Conservation (phyloP, 805 yeast species). For the Pichia heedii region DNA sequence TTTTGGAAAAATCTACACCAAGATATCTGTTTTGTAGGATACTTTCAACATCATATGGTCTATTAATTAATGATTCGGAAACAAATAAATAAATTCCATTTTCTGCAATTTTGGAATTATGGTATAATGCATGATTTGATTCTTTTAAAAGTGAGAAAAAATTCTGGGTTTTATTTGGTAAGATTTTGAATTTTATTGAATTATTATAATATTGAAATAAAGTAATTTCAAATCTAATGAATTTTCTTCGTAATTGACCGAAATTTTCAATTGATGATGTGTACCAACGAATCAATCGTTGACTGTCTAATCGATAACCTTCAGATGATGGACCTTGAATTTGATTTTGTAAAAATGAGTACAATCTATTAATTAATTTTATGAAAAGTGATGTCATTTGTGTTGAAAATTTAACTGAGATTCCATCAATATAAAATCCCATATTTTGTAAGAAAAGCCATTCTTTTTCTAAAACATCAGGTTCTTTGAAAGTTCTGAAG, state of each 20-base stretch:
- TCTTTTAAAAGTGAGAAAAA: conserved; percentile 52
- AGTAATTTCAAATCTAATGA: conserved; percentile 65
- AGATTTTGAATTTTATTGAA: conserved; percentile 51
- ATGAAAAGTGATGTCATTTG: conserved; percentile 36
- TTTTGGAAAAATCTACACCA: conserved; percentile 39
- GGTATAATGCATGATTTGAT: conserved; percentile 67
- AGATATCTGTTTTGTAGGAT: conserved; percentile 39
- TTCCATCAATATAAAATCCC: conserved; percentile 68
- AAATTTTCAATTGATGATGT: conserved; percentile 58
- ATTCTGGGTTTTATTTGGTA: conserved; percentile 37
- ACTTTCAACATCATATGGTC: conserved; percentile 35
- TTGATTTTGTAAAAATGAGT: conserved; percentile 65
- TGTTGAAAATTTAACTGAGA: conserved; percentile 66
- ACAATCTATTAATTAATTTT: conserved; percentile 58
- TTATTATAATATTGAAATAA: conserved; percentile 67
- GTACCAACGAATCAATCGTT: conserved; percentile 54
- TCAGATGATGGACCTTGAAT: conserved; percentile 49
- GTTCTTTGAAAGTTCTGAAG: conserved; percentile 80
- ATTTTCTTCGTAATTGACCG: conserved; percentile 71
- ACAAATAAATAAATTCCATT: conserved; percentile 78
- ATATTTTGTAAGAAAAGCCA: conserved; percentile 72
- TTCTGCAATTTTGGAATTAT: conserved; percentile 54
- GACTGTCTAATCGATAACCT: conserved; percentile 26
- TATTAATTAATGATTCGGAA: conserved; percentile 42
- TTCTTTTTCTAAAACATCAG: conserved; percentile 77